Evolutionary conservation across 225 moss, liverwort and hornwort species (phyloP).

Genomic region (Sphagnum contortum): DNA sequence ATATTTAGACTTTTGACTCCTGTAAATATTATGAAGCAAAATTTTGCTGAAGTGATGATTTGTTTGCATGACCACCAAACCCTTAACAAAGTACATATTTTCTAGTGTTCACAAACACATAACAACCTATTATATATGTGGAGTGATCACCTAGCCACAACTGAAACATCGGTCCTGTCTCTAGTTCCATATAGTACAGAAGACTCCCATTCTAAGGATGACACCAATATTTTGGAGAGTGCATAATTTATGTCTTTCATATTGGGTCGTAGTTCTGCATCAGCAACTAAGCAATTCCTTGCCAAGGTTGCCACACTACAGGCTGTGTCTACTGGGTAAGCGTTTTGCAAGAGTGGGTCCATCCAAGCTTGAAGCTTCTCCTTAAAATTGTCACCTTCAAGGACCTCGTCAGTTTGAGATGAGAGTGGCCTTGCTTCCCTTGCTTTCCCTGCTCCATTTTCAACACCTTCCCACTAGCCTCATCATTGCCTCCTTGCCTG

Average conservation of each 20-base stretch:
- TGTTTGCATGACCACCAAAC: no score
- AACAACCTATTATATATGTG: background rate
- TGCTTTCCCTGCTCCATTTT: conserved; percentile 6
- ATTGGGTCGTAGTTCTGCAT: conserved; percentile 51
- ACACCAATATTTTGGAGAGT: conserved; percentile 45
- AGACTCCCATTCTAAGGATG: conserved; percentile 62
- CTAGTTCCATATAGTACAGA: conserved; percentile 21
- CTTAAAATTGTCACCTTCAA: conserved; percentile 27
- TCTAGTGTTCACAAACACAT: no score
- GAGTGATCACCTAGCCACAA: conserved; percentile 38
- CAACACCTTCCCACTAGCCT: conserved; percentile 1
- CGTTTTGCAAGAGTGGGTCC: conserved; percentile 38
- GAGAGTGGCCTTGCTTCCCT: conserved; percentile 24
- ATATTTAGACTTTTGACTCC: no score
- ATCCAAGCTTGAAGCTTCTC: conserved; percentile 46
- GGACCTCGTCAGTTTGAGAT: conserved; percentile 26
- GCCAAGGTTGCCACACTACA: conserved; percentile 48
- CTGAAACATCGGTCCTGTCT: conserved; percentile 12
- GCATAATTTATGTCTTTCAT: conserved; percentile 61
- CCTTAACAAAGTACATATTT: no score
- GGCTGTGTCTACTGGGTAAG: conserved; percentile 55
- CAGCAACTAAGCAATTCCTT: conserved; percentile 44
- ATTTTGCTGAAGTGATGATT: no score
- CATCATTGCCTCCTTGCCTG: conserved; percentile 29
- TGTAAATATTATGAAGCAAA: no score